These are phyloP conservation scores for Peronospora destructor DNA, from an alignment of 352 stramenopile species.

Conservation along the genomic window DNA sequence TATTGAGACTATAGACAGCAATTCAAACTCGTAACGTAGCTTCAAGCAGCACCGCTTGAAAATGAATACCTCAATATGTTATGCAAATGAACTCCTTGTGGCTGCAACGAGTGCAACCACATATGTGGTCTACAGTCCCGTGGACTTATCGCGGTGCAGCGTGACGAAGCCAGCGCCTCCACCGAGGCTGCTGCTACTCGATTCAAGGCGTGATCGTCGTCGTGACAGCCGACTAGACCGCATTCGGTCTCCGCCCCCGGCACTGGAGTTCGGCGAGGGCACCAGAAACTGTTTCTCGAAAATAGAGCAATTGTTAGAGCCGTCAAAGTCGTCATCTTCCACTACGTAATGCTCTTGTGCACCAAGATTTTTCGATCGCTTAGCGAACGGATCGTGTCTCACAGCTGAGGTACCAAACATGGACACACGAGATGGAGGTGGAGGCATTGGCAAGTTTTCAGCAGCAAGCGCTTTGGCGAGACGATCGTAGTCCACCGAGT, in stretches of 20 bases:
- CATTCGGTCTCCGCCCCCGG: slow-evolving; percentile 4
- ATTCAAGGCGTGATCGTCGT: slow-evolving; percentile 22
- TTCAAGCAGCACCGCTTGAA: too few species aligned
- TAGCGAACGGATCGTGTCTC: slow-evolving; percentile 49
- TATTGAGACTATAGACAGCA: too few species aligned
- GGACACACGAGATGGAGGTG: slow-evolving; percentile 48
- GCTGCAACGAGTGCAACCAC: slow-evolving; percentile 1
- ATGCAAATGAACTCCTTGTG: too few species aligned
- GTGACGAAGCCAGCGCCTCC: slow-evolving; percentile 18
- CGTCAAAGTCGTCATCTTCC: slow-evolving; percentile 31
- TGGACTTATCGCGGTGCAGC: slow-evolving; percentile 10
- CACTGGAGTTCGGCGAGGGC: slow-evolving; percentile 20
- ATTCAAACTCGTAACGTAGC: too few species aligned
- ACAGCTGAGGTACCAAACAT: slow-evolving; percentile 56
- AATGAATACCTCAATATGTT: too few species aligned
- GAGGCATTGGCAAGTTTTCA: slow-evolving; percentile 38
- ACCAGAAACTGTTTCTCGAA: slow-evolving; percentile 27
- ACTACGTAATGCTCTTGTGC: slow-evolving; percentile 60
- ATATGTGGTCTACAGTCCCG: slow-evolving; percentile 1
- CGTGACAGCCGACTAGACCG: slow-evolving; percentile 10
- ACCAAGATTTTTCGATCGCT: slow-evolving; percentile 32
- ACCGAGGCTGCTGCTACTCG: slow-evolving; percentile 14
- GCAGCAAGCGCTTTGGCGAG: slow-evolving; percentile 31
- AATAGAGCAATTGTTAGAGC: slow-evolving; percentile 21
- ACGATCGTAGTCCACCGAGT: slow-evolving; percentile 51